These are phyloP conservation scores for Coemansia asiatica DNA, from an alignment of 192 early-diverging fungal species.

Conservation along the genomic window DNA sequence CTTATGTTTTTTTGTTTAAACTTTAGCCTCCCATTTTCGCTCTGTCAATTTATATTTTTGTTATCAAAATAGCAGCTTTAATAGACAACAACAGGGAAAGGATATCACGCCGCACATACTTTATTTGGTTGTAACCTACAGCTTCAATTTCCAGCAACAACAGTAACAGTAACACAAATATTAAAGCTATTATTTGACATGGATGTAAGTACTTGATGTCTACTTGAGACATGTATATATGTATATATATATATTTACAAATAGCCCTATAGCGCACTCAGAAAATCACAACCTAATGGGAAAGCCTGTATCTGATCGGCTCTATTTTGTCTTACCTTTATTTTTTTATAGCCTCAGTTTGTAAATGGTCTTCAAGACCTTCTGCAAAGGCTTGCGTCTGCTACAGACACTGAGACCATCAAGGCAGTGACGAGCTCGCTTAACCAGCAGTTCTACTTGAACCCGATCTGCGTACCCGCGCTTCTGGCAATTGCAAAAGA, in stretches of 20 bases:
- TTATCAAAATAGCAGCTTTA: neutral
- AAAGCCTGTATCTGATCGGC: neutral
- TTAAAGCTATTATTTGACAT: neutral
- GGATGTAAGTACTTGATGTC: conserved; percentile 13
- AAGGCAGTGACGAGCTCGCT: conserved; percentile 69
- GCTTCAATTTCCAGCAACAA: too few species aligned
- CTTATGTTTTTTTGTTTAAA: too few species aligned
- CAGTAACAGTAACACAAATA: too few species aligned
- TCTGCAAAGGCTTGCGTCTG: conserved; percentile 58
- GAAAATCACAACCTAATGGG: neutral
- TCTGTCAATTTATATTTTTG: conserved; percentile 1
- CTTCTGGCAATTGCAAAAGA: conserved; percentile 71
- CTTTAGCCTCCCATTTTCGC: too few species aligned
- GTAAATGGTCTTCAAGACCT: conserved; percentile 58
- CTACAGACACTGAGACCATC: conserved; percentile 60
- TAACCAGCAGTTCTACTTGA: conserved; percentile 71
- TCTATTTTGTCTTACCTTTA: too few species aligned
- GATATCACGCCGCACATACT: too few species aligned
- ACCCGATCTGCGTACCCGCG: conserved; percentile 76
- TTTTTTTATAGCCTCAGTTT: conserved; percentile 56
- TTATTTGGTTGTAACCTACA: too few species aligned
- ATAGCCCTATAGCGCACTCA: too few species aligned
- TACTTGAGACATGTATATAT: neutral
- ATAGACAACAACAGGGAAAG: too few species aligned
- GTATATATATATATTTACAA: neutral